Evolutionary conservation across 352 stramenopile genomes (phyloP).

Genomic region (Phytophthora hibernalis): DNA sequence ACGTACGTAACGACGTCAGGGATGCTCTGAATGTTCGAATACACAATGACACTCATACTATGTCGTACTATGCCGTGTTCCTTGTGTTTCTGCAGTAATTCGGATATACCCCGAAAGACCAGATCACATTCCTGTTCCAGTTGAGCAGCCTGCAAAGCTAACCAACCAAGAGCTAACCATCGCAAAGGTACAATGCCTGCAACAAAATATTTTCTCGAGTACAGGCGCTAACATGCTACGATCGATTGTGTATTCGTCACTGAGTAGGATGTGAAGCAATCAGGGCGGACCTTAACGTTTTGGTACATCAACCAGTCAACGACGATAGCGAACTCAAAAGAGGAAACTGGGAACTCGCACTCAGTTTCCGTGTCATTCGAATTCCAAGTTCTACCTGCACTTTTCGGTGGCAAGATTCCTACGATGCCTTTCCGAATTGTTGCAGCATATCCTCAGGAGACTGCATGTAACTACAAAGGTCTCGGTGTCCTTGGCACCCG

Average conservation of each 20-base stretch:
- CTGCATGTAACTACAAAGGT: slow-evolving; percentile 70
- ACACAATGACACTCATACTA: neutral
- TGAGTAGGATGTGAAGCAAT: slow-evolving; percentile 53
- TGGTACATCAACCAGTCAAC: slow-evolving; percentile 57
- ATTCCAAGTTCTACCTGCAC: slow-evolving; percentile 58
- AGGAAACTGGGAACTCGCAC: slow-evolving; percentile 1
- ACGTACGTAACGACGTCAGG: slow-evolving; percentile 26
- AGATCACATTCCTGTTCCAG: slow-evolving; percentile 33
- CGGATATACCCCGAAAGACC: slow-evolving; percentile 42
- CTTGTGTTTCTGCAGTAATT: slow-evolving; percentile 13
- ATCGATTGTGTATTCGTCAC: neutral
- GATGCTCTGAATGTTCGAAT: neutral
- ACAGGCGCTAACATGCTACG: neutral
- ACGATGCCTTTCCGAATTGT: slow-evolving; percentile 62
- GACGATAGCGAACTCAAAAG: neutral
- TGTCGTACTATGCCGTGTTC: neutral
- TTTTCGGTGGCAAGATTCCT: slow-evolving; percentile 62
- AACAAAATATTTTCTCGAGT: neutral
- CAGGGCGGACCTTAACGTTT: slow-evolving; percentile 51
- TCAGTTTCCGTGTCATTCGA: slow-evolving; percentile 25
- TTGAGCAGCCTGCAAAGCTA: slow-evolving; percentile 39
- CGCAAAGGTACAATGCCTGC: slow-evolving; percentile 31
- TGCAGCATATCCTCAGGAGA: slow-evolving; percentile 71
- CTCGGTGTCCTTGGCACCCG: slow-evolving; percentile 63
- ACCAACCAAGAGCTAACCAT: slow-evolving; percentile 55